Evolutionary conservation across 2,329 filamentous ascomycete species (phyloP).

Genomic region (Cadophora malorum): DNA sequence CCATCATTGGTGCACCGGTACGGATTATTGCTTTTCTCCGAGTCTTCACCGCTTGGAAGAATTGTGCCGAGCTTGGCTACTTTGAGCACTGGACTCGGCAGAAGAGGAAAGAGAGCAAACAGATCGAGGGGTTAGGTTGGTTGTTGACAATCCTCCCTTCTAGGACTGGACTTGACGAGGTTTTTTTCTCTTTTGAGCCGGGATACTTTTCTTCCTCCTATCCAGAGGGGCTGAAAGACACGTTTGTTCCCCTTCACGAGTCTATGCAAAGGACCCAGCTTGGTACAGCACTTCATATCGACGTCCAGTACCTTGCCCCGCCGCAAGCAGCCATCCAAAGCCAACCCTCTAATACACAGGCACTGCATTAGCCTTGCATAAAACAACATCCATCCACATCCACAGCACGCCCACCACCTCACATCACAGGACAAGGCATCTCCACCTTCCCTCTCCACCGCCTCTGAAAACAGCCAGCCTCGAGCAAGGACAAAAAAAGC

Average conservation of each 20-base stretch:
- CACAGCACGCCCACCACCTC: not conserved
- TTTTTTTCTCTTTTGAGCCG: not conserved
- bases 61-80: not conserved
- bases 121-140: not conserved
- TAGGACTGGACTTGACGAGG: not conserved
- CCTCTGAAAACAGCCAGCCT: slow-evolving; percentile 19
- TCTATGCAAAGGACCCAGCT: not conserved
- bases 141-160: slow-evolving; percentile 15
- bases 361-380: slow-evolving; percentile 41
- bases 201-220: not conserved
- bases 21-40: not conserved
- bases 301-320: not conserved
- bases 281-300: not conserved
- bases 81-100: not conserved
- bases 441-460: slow-evolving; percentile 14
- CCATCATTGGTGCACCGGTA: not conserved
- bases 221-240: no score
- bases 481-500: not conserved
- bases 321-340: not conserved
- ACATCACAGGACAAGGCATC: not conserved
- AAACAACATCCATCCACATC: slow-evolving; percentile 29
- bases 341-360: slow-evolving; percentile 24
- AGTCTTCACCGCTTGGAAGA: slow-evolving; percentile 2
- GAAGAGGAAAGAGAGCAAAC: not conserved
- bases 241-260: not conserved